phyloP scores from a whole-genome alignment of 371 early-diverging fungal species.

The Mortierella sp. region DNA sequence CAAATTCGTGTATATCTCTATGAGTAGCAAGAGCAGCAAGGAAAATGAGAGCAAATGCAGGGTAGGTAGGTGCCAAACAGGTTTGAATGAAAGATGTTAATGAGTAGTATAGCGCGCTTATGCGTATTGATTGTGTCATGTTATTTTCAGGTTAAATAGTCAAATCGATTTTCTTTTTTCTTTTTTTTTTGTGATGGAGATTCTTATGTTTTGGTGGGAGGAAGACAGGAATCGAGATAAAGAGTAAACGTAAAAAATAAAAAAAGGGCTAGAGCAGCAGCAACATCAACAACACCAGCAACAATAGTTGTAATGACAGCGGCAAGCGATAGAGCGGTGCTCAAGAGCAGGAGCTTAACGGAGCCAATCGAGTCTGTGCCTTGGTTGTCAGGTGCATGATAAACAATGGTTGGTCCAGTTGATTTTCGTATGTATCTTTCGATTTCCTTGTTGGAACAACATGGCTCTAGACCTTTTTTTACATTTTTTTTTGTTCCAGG shows the following conservation, averaged over 20 bases:
- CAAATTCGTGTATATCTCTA: background rate
- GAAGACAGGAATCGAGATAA: too few species aligned
- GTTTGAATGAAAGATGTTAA: background rate
- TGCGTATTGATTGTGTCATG: background rate
- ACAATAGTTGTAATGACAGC: too few species aligned
- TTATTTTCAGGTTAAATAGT: background rate
- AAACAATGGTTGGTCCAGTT: background rate
- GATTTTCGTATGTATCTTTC: too few species aligned
- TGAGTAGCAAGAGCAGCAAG: background rate
- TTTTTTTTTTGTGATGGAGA: too few species aligned
- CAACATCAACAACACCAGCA: too few species aligned
- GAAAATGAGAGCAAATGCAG: background rate
- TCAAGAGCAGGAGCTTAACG: background rate
- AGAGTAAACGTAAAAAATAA: background rate
- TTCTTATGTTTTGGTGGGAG: too few species aligned
- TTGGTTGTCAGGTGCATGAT: background rate
- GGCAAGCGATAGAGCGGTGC: background rate
- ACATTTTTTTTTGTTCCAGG: too few species aligned
- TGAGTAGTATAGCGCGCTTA: conserved; percentile 4
- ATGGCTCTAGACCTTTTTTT: too few species aligned
- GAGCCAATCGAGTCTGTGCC: conserved; percentile 9
- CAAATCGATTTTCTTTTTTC: too few species aligned
- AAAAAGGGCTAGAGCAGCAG: background rate
- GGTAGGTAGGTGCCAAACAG: background rate
- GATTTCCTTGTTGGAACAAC: too few species aligned